A percentile compares a stretch with the other conserved stretches of the same genome.
Evolutionary conservation across 306 rosid species (phyloP).

Genomic region (Rubus idaeus): DNA sequence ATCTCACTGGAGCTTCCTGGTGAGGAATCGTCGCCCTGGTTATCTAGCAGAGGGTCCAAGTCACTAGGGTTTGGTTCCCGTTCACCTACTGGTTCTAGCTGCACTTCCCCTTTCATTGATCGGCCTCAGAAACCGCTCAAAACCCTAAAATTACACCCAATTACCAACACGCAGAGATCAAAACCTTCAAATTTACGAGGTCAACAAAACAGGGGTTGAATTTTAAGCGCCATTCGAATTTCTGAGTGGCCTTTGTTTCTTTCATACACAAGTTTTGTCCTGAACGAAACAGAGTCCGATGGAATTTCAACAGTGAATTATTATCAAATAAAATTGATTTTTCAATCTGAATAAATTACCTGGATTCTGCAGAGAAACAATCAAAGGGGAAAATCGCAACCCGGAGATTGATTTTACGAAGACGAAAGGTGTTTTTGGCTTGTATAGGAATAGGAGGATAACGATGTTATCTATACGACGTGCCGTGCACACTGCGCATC

Average conservation of each 20-base stretch:
- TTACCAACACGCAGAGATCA: conserved; percentile 15
- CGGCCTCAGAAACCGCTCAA: conserved; percentile 17
- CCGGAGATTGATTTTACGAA: neutral
- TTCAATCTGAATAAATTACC: neutral
- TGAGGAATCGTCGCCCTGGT: conserved; percentile 46
- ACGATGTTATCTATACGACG: neutral
- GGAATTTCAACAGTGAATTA: neutral
- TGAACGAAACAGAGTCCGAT: too few relatives aligned
- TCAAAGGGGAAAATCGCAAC: neutral
- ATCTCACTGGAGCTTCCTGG: conserved; percentile 71
- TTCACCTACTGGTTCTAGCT: conserved; percentile 57
- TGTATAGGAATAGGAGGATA: neutral
- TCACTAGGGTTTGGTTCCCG: conserved; percentile 66
- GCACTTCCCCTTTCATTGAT: conserved; percentile 84
- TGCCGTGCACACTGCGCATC: neutral
- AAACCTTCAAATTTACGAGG: neutral
- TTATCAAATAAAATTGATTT: neutral
- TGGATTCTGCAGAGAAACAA: conserved; percentile 4
- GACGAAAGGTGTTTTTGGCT: neutral
- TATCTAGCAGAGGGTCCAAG: conserved; percentile 77
- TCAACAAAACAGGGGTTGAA: neutral
- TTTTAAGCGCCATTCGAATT: neutral
- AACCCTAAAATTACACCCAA: conserved; percentile 39
- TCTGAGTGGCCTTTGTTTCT: too few relatives aligned
- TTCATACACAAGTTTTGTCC: too few relatives aligned